Evolutionary conservation across 805 yeast species (phyloP), one percentile per base, ranked within the genome.

Genomic region (Wickerhamiella brachini): DNA sequence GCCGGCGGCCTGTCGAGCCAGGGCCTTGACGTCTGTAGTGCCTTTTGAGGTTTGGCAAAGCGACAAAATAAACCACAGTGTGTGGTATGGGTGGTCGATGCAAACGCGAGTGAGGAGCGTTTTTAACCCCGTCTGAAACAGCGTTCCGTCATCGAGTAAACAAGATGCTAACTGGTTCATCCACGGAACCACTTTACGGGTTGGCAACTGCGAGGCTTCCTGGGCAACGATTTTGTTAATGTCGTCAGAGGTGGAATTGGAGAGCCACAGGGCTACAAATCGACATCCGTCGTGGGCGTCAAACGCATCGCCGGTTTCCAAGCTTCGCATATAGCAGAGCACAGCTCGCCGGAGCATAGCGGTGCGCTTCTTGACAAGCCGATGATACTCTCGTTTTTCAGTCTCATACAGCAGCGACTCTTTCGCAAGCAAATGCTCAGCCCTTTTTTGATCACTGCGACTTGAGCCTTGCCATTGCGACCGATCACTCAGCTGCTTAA

Each of bases 181-280:
- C 95, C 97, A 89, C 0, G 87, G 77, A 5, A 85, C 71, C 49
- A 87, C 76, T 57, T 81, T 81, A 60, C 71, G 70, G 13, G 76
- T 70, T 0, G 94, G 83, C 18, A 85, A 65, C 0, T 48, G 47
- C 0, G 59, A 48, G 2, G 82, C 59, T 4, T 68, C 66, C 1
- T 61, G 57, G 13, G 59, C 59, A 9, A 84, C 68, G 8, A 66
- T 57, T 3, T 51, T 54, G 55, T 78, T 81, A 5, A 83, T 66
- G 0, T 60, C 63, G 1, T 65, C 72, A 34, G 71, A 70, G 5
- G 63, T 62, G 2, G 79, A 71, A 56, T 78, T 74, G 54, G 81
- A 84, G 41, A 90, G 70, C 95, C 97, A 90, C 10, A 90, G 64
- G 0, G 89, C 83, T 64, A 89, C 82, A 54, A 89, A 82, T 51